Percentiles rank a stretch among this genome's conserved stretches.
phyloP scores from a whole-genome alignment of 192 early-diverging fungal genomes.

The Diversispora eburnea region DNA sequence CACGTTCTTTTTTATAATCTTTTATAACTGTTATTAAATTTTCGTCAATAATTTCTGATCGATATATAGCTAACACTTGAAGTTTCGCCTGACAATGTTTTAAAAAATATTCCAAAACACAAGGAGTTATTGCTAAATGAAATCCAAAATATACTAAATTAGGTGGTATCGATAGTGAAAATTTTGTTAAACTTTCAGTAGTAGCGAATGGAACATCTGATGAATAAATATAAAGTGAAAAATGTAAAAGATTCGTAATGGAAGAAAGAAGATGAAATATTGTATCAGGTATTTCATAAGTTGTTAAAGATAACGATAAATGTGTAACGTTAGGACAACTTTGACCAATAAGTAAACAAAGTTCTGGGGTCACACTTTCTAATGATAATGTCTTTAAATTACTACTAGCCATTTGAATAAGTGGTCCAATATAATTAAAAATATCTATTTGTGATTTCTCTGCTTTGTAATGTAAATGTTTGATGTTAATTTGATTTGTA shows the following conservation, averaged over 20 bases:
- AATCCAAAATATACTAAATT: constrained; percentile 5
- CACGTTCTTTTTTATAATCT: not conserved
- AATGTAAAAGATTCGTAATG: not conserved
- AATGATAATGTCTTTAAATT: not conserved
- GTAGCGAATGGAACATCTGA: not conserved
- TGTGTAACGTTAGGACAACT: constrained; percentile 6
- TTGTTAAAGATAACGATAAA: constrained; percentile 15
- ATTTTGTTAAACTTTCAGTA: not conserved
- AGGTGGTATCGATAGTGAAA: not conserved
- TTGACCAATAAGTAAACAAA: not conserved
- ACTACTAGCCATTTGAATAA: not conserved
- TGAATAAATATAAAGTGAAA: not conserved
- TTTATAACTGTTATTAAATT: not conserved
- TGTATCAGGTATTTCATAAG: not conserved
- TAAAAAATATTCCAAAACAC: constrained; percentile 3
- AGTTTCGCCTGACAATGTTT: constrained; percentile 4
- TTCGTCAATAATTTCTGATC: not conserved
- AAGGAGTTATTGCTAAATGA: not conserved
- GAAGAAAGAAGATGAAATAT: not conserved
- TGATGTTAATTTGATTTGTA: not conserved
- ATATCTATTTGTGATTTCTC: not conserved
- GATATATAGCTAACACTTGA: not conserved
- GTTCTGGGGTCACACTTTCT: not conserved
- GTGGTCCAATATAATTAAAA: not conserved
- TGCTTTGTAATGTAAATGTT: constrained; percentile 10